These are phyloP conservation scores for Clarireedia monteithiana DNA, from an alignment of 2,329 filamentous ascomycete genomes.

Conservation along the genomic window DNA sequence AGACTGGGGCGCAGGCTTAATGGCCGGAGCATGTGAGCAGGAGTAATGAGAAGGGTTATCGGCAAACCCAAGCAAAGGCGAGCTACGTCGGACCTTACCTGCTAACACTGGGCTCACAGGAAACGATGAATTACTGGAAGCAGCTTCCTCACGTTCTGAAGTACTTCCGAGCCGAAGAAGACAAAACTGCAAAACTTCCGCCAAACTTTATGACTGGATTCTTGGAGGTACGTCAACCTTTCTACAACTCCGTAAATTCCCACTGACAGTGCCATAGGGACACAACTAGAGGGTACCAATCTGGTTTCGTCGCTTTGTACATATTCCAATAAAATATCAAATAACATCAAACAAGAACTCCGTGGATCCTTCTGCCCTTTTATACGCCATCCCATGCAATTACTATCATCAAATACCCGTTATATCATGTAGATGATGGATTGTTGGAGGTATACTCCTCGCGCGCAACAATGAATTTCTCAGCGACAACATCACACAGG, in stretches of 20 bases:
- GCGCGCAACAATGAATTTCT: slow-evolving; percentile 70
- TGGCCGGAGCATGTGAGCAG: too few species aligned
- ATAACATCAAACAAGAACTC: slow-evolving; percentile 13
- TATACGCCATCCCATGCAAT: slow-evolving; percentile 25
- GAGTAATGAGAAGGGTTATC: too few species aligned
- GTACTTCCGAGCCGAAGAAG: slow-evolving; percentile 88
- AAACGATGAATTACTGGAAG: slow-evolving; percentile 99
- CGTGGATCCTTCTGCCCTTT: slow-evolving; percentile 12
- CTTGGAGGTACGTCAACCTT: slow-evolving; percentile 65
- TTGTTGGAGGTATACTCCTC: slow-evolving; percentile 35
- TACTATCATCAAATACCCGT: slow-evolving; percentile 1
- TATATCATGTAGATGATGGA: slow-evolving; percentile 2
- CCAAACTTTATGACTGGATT: slow-evolving; percentile 91
- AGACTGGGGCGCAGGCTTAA: too few species aligned
- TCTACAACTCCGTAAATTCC: slow-evolving; percentile 77
- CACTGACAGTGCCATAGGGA: slow-evolving; percentile 32
- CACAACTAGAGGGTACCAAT: slow-evolving; percentile 24
- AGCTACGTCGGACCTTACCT: neutral
- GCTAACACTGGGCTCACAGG: slow-evolving; percentile 44
- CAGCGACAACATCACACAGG: slow-evolving; percentile 86
- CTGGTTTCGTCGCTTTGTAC: slow-evolving; percentile 26
- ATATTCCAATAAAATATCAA: slow-evolving; percentile 26
- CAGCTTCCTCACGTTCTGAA: slow-evolving; percentile 93
- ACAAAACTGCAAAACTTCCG: slow-evolving; percentile 66
- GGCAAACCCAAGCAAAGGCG: too few species aligned